These are phyloP conservation scores for Fusarium veterinarium DNA, from an alignment of 2,329 filamentous ascomycete genomes.

Conservation along the genomic window DNA sequence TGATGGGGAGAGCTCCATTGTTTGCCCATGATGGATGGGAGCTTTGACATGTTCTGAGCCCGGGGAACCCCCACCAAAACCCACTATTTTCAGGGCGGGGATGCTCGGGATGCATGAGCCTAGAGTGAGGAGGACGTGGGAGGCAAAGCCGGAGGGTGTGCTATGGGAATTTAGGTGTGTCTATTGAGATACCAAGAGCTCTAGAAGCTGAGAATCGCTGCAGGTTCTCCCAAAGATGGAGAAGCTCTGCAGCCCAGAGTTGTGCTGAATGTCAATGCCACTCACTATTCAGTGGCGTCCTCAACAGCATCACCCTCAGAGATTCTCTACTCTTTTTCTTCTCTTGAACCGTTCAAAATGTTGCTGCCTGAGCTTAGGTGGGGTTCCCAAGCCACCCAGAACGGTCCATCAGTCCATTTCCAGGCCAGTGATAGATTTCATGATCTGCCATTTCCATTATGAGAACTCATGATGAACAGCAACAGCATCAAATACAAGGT, in stretches of 20 bases:
- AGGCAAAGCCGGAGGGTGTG: background rate
- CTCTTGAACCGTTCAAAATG: conserved; percentile 16
- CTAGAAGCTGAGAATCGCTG: conserved; percentile 25
- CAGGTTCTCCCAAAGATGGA: background rate
- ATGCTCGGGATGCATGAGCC: conserved; percentile 6
- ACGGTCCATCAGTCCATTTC: conserved; percentile 15
- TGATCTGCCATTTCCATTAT: conserved; percentile 21
- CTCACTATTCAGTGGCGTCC: conserved; percentile 14
- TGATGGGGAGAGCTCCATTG: conserved; percentile 34
- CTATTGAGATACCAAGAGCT: conserved; percentile 15
- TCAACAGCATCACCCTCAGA: background rate
- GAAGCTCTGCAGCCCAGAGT: background rate
- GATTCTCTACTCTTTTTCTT: background rate
- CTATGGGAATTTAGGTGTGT: background rate
- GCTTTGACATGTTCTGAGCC: conserved; percentile 17
- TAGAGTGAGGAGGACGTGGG: conserved; percentile 9
- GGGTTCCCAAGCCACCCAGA: conserved; percentile 26
- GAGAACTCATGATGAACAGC: conserved; percentile 35
- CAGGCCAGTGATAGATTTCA: conserved; percentile 30
- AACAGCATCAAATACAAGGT: background rate
- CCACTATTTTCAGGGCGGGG: conserved; percentile 38
- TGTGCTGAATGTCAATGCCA: conserved; percentile 3
- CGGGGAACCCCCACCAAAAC: conserved; percentile 34
- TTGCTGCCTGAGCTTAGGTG: conserved; percentile 37
- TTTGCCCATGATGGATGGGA: conserved; percentile 31